These are phyloP conservation scores for Monosporozyma aerobia DNA, from an alignment of 805 yeast species.

Conservation along the genomic window DNA sequence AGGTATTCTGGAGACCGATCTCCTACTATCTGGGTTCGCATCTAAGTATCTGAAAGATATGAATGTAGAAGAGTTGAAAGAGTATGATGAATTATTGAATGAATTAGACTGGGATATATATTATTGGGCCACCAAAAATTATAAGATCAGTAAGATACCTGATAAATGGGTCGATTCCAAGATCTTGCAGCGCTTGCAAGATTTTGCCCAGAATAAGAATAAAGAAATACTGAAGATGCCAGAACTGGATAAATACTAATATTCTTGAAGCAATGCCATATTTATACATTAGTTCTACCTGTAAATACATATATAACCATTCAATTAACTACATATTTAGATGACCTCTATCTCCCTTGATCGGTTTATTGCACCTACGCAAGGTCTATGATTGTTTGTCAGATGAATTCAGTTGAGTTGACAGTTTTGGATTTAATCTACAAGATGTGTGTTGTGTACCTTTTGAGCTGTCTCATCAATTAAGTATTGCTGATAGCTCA, in stretches of 20 bases:
- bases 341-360: background rate
- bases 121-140: conserved; percentile 92
- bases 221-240: conserved; percentile 85
- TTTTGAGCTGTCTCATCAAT: too few species aligned
- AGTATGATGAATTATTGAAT: conserved; percentile 77
- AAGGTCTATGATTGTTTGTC: too few species aligned
- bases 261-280: background rate
- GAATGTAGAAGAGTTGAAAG: conserved; percentile 59
- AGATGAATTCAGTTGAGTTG: too few species aligned
- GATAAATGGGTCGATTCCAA: conserved; percentile 69
- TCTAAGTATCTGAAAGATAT: conserved; percentile 55
- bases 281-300: background rate
- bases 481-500: too few species aligned
- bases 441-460: too few species aligned
- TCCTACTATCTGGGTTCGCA: conserved; percentile 78
- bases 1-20: conserved; percentile 89
- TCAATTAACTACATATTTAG: background rate
- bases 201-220: conserved; percentile 62
- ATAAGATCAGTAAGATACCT: conserved; percentile 74
- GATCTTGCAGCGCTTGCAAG: conserved; percentile 57
- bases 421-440: too few species aligned
- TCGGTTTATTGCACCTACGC: too few species aligned
- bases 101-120: conserved; percentile 99
- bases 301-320: background rate
- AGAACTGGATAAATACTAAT: conserved; percentile 32